Evolutionary conservation across 768 basidiomycete genomes (phyloP).

Genomic region (Stropharia rugosoannulata): DNA sequence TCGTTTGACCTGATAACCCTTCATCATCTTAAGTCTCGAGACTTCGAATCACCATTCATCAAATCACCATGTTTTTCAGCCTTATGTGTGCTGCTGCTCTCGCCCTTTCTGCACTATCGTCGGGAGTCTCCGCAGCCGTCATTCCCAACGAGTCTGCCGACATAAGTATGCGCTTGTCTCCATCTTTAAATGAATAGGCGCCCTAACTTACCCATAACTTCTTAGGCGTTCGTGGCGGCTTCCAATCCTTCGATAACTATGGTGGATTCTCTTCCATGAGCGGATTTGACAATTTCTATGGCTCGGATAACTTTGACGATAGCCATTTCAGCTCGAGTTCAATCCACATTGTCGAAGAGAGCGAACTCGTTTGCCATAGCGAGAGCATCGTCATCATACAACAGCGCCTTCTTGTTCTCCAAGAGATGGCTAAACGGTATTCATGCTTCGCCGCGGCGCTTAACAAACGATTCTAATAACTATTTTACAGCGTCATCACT

Average conservation of each 20-base stretch:
- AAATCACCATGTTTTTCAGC: slow-evolving; percentile 38
- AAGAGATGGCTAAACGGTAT: slow-evolving; percentile 47
- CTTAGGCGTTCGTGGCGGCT: slow-evolving; percentile 17
- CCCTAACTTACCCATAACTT: neutral
- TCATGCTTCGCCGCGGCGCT: neutral
- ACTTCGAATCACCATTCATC: slow-evolving; percentile 15
- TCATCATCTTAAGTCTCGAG: neutral
- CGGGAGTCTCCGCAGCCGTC: slow-evolving; percentile 30
- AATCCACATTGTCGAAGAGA: slow-evolving; percentile 31
- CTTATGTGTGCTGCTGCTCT: slow-evolving; percentile 26
- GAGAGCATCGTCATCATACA: slow-evolving; percentile 40
- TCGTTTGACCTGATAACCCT: neutral
- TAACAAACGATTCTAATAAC: neutral
- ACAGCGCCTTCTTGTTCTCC: slow-evolving; percentile 42
- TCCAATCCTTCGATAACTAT: slow-evolving; percentile 35
- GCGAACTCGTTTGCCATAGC: slow-evolving; percentile 39
- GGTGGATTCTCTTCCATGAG: slow-evolving; percentile 33
- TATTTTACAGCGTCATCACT: slow-evolving; percentile 35
- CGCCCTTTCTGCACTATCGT: slow-evolving; percentile 29
- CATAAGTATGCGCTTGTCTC: slow-evolving; percentile 19
- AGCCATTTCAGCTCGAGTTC: slow-evolving; percentile 27
- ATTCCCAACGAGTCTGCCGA: slow-evolving; percentile 24
- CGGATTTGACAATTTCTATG: slow-evolving; percentile 48
- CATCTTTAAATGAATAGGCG: neutral
- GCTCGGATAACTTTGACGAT: slow-evolving; percentile 41